Percentiles rank a stretch among this genome's conserved stretches.
These are phyloP conservation scores for Gliomastix tumulicola DNA, from an alignment of 2,329 filamentous ascomycete genomes.

Conservation along the genomic window DNA sequence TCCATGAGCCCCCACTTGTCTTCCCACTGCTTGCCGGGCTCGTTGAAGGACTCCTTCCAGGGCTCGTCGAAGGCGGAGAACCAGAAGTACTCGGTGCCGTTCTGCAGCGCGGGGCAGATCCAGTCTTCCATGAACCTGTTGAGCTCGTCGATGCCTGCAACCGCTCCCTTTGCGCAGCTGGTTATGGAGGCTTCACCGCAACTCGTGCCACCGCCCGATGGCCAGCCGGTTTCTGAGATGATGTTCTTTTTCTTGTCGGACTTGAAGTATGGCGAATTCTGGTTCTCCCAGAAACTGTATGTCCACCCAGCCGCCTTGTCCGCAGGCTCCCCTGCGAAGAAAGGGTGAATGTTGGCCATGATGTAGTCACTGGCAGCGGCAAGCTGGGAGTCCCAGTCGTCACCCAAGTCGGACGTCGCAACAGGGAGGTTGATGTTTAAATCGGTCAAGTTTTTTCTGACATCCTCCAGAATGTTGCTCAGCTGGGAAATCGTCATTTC, in stretches of 20 bases:
- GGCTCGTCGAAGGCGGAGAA: slow-evolving; percentile 96
- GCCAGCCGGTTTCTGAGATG: slow-evolving; percentile 91
- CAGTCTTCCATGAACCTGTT: slow-evolving; percentile 83
- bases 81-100: slow-evolving; percentile 94
- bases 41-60: slow-evolving; percentile 79
- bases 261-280: slow-evolving; percentile 62
- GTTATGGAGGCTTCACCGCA: slow-evolving; percentile 49
- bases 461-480: slow-evolving; percentile 55
- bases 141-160: slow-evolving; percentile 73
- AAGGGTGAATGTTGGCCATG: slow-evolving; percentile 96
- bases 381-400: slow-evolving; percentile 72
- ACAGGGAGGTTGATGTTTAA: slow-evolving; percentile 66
- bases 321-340: slow-evolving; percentile 75
- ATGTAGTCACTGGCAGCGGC: slow-evolving; percentile 71
- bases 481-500: slow-evolving; percentile 63
- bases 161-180: slow-evolving; percentile 58
- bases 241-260: slow-evolving; percentile 60
- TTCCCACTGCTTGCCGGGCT: slow-evolving; percentile 70
- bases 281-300: slow-evolving; percentile 67
- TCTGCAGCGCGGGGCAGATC: slow-evolving; percentile 73
- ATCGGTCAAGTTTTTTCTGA: slow-evolving; percentile 64
- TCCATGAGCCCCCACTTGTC: slow-evolving; percentile 95
- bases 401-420: slow-evolving; percentile 81
- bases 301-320: slow-evolving; percentile 72
- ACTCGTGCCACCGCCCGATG: slow-evolving; percentile 70